phyloP scores from a whole-genome alignment of 371 early-diverging fungal species.

The Mortierella sp. region DNA sequence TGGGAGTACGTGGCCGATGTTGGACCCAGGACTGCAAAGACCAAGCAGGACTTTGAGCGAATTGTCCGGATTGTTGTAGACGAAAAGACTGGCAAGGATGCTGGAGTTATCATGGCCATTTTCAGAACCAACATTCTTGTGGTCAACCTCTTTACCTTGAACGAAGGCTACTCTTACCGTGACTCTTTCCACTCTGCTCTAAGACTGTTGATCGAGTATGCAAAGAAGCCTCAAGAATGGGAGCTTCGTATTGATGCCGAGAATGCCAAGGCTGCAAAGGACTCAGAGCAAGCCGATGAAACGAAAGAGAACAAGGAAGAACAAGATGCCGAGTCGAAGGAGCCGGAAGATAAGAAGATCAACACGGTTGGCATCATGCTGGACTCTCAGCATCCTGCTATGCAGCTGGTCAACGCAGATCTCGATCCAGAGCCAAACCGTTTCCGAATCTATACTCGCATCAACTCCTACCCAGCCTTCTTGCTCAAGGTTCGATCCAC shows the following conservation, averaged over 20 bases:
- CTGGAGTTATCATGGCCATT: constrained; percentile 17
- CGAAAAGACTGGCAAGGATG: constrained; percentile 20
- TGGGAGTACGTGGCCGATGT: constrained; percentile 23
- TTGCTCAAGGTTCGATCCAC: constrained; percentile 18
- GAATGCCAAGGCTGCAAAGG: constrained; percentile 1
- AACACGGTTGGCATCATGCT: constrained; percentile 8
- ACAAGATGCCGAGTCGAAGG: neutral
- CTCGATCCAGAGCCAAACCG: constrained; percentile 8
- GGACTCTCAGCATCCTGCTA: constrained; percentile 15
- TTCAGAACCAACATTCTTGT: neutral
- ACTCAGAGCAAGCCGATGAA: neutral
- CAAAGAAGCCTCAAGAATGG: neutral
- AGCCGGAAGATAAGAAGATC: neutral
- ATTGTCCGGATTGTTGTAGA: constrained; percentile 31
- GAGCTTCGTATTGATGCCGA: neutral
- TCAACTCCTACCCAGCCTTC: constrained; percentile 14
- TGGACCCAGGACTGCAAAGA: neutral
- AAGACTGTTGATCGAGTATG: constrained; percentile 1
- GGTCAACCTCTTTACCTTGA: constrained; percentile 14
- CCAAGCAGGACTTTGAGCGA: constrained; percentile 17
- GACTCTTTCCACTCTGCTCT: constrained; percentile 10
- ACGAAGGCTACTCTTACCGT: constrained; percentile 9
- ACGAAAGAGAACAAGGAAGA: constrained; percentile 1
- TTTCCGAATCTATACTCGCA: constrained; percentile 29
- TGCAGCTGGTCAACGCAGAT: constrained; percentile 11